A percentile compares a stretch with the other conserved stretches of the same genome.
Conservation (phyloP, 768 basidiomycete species). For the Suillus spraguei region DNA sequence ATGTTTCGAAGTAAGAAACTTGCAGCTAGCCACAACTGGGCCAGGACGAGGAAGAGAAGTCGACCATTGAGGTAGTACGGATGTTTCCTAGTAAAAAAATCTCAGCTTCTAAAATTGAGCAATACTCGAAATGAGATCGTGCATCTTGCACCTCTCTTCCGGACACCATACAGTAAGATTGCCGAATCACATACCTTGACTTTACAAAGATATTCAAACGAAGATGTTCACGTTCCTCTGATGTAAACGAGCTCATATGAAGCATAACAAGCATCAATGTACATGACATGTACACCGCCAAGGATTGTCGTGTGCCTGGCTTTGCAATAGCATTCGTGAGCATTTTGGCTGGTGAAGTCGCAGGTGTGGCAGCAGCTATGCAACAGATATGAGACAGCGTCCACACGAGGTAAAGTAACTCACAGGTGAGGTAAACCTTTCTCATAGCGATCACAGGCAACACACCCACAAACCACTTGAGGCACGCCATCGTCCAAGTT, state of each 20-base stretch:
- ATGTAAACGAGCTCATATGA: slow-evolving; percentile 42
- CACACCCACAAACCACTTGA: slow-evolving; percentile 54
- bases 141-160: slow-evolving; percentile 16
- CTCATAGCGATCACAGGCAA: slow-evolving; percentile 60
- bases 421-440: slow-evolving; percentile 63
- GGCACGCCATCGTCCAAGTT: slow-evolving; percentile 43
- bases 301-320: slow-evolving; percentile 45
- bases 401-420: slow-evolving; percentile 25
- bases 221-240: slow-evolving; percentile 36
- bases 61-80: slow-evolving; percentile 74
- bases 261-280: slow-evolving; percentile 45
- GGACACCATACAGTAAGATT: neutral
- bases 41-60: slow-evolving; percentile 57
- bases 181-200: slow-evolving; percentile 49
- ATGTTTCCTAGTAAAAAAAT: slow-evolving; percentile 55
- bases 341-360: slow-evolving; percentile 54
- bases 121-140: neutral
- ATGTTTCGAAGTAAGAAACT: slow-evolving; percentile 57
- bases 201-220: slow-evolving; percentile 62
- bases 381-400: slow-evolving; percentile 4
- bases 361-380: slow-evolving; percentile 48
- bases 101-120: neutral
- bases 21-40: slow-evolving; percentile 50
- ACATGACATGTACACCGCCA: slow-evolving; percentile 49
- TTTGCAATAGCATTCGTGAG: slow-evolving; percentile 50